Percentiles rank a stretch among this genome's conserved stretches.
phyloP scores from a whole-genome alignment of 805 yeast species.

The Metschnikowia borealis region DNA sequence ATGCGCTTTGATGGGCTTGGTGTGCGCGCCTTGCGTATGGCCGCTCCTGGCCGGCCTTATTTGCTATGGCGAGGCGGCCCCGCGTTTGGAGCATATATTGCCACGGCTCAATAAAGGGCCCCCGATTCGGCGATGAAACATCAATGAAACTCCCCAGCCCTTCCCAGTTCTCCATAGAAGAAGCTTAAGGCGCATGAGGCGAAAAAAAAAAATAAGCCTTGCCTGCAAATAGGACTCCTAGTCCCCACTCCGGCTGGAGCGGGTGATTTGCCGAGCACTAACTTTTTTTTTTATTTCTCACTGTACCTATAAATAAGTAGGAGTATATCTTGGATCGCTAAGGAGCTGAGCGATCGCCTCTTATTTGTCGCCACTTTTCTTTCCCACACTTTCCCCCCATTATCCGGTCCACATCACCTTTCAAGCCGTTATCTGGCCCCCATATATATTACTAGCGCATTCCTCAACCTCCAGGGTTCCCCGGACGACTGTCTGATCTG shows the following conservation, averaged over 20 bases:
- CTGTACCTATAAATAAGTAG: slow-evolving; percentile 1
- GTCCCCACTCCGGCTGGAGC: background rate
- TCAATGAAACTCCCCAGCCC: no score
- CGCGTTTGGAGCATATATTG: background rate
- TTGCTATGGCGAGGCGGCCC: background rate
- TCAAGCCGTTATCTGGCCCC: no score
- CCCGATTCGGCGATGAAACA: background rate
- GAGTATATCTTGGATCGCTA: background rate
- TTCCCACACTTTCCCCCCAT: background rate
- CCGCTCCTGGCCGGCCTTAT: background rate
- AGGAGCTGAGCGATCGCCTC: background rate
- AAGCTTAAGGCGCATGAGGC: no score
- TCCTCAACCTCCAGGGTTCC: no score
- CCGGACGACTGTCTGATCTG: background rate
- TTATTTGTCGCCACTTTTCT: background rate
- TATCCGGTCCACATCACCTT: background rate
- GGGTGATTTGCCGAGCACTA: background rate
- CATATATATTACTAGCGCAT: background rate
- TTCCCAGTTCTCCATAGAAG: no score
- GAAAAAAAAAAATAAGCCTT: no score
- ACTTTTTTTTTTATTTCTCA: background rate
- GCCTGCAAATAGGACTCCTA: background rate
- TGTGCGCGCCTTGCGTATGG: slow-evolving; percentile 3
- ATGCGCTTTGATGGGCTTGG: background rate
- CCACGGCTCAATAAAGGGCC: background rate